Evolutionary conservation across 441 rosid genomes (phyloP).

Genomic region (Croton setiger): DNA sequence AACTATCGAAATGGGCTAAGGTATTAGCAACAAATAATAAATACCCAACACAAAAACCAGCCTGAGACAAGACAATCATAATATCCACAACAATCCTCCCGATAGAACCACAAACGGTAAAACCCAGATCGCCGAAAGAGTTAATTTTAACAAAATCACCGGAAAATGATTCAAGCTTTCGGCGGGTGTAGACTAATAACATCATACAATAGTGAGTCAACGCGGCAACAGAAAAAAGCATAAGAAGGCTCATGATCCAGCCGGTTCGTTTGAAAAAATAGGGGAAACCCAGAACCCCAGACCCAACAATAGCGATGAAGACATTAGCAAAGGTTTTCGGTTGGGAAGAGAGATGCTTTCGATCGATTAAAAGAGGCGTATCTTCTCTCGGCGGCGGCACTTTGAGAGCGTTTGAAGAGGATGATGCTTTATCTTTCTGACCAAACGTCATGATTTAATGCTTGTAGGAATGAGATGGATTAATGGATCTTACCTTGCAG

Average conservation of each 20-base stretch:
- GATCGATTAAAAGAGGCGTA: conserved; percentile 53
- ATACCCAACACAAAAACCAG: conserved; percentile 55
- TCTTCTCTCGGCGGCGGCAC: conserved; percentile 40
- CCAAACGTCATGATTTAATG: conserved; percentile 31
- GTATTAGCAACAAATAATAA: conserved; percentile 42
- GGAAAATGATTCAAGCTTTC: conserved; percentile 44
- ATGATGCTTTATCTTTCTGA: conserved; percentile 25
- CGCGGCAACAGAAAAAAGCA: conserved; percentile 52
- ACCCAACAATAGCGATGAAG: conserved; percentile 80
- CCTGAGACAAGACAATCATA: conserved; percentile 55
- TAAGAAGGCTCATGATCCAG: conserved; percentile 64
- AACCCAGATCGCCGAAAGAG: conserved; percentile 83
- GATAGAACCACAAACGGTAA: conserved; percentile 51
- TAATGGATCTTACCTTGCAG: background rate
- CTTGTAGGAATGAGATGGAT: background rate
- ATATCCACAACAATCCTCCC: conserved; percentile 59
- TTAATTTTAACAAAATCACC: conserved; percentile 35
- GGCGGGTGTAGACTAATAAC: conserved; percentile 65
- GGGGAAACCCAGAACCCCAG: conserved; percentile 81
- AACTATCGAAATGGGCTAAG: conserved; percentile 35
- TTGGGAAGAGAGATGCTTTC: conserved; percentile 43
- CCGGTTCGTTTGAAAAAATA: conserved; percentile 80
- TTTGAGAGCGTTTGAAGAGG: conserved; percentile 24
- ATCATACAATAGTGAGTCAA: conserved; percentile 66
- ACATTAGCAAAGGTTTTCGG: conserved; percentile 79